Evolutionary conservation across 2,329 filamentous ascomycete species (phyloP).

Genomic region (Penicillium polonicum): DNA sequence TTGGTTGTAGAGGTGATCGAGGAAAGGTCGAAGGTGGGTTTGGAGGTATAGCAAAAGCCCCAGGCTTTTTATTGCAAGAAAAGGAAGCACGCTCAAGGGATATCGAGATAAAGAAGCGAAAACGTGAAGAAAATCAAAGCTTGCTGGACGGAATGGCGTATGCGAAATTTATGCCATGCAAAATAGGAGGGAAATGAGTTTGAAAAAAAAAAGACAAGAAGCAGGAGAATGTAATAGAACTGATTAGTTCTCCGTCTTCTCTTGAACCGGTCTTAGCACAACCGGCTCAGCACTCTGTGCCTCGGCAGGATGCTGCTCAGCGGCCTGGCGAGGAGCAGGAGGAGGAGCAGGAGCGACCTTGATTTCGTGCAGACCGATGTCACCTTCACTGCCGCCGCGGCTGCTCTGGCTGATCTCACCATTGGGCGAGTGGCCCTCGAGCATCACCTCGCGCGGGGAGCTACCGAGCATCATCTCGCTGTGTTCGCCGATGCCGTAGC

Average conservation of each 20-base stretch:
- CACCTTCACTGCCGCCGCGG: slow-evolving; percentile 31
- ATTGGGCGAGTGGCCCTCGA: slow-evolving; percentile 27
- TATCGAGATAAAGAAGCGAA: slow-evolving; percentile 25
- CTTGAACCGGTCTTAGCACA: slow-evolving; percentile 19
- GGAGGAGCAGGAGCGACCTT: slow-evolving; percentile 32
- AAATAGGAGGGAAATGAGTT: background rate
- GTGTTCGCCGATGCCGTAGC: slow-evolving; percentile 61
- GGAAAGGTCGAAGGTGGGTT: background rate
- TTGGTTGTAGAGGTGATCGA: background rate
- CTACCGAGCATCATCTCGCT: slow-evolving; percentile 61
- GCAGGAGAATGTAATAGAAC: background rate
- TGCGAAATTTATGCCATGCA: slow-evolving; percentile 3
- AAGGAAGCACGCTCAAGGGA: slow-evolving; percentile 28
- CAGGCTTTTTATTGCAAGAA: slow-evolving; percentile 18
- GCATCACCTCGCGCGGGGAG: slow-evolving; percentile 39
- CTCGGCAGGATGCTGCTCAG: slow-evolving; percentile 26
- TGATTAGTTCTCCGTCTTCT: slow-evolving; percentile 23
- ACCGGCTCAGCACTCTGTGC: slow-evolving; percentile 14
- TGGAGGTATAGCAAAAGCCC: slow-evolving; percentile 22
- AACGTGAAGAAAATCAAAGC: slow-evolving; percentile 12
- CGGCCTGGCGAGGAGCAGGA: slow-evolving; percentile 32
- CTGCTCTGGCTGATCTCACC: slow-evolving; percentile 32
- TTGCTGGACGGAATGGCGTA: slow-evolving; percentile 13
- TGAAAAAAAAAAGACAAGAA: background rate
- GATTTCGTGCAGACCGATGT: slow-evolving; percentile 33